Evolutionary conservation across 2,329 filamentous ascomycete genomes (phyloP), one percentile per base, ranked within the genome.

Genomic region (Exophiala spinifera): DNA sequence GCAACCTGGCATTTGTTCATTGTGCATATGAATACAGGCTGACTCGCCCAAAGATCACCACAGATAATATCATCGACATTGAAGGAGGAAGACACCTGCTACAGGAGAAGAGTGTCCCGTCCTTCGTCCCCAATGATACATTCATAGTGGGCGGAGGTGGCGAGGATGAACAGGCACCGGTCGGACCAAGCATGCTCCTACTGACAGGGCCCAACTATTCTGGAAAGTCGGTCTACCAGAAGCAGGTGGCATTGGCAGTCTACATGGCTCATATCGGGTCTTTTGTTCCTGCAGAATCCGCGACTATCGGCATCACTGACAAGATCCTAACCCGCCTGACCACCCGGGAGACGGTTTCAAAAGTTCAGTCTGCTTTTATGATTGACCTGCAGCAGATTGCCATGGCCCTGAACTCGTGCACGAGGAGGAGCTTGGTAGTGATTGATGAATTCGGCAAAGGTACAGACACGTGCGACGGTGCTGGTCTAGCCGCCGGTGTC

Each of bases 191-290:
- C 60, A 86, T 90, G 72, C 69, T 96, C 11, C 74, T 96, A 4
- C 71, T 99, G 64, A 97, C 94, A 0, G 94, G 94, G 0, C 91
- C 94, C 3, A 99, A 99, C 64, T 95, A 94, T 68, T 97, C 94
- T 0, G 94, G 94, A 0, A 99, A 99, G 70, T 97, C 91, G 63
- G 83, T 97, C 0, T 97, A 96, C 70, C 79, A 97, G 67, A 99
- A 95, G 70, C 92, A 99, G 69, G 83, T 89, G 28, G 94, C 91
- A 3, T 75, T 96, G 46, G 94, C 96, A 55, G 85, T 95, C 13
- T 96, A 94, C 67, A 80, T 99, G 70, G 89, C 94, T 0, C 94
- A 99, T 66, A 82, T 96, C 49, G 94, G 94, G 47, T 92, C 90
- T 68, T 97, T 89, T 67, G 89, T 99, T 1, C 92, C 94, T 1